phyloP scores from a whole-genome alignment of 2,329 filamentous ascomycete genomes.

The Lizonia empirigonia region DNA sequence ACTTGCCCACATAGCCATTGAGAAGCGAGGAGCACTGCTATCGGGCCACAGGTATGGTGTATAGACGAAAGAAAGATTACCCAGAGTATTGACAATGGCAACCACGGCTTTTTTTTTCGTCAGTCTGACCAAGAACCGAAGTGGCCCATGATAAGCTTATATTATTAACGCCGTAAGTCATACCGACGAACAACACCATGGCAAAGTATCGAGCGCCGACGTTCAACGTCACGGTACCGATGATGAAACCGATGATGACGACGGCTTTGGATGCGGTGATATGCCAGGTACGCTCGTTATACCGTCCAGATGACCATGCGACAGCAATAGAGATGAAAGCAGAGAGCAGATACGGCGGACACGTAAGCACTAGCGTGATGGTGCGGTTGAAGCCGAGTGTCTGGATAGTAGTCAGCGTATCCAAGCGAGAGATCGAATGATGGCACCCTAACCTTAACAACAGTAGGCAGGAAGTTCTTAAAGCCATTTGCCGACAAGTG shows the following conservation, averaged over 20 bases:
- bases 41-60: slow-evolving; percentile 26
- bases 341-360: slow-evolving; percentile 42
- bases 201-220: slow-evolving; percentile 39
- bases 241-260: slow-evolving; percentile 39
- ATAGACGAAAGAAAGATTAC: slow-evolving; percentile 46
- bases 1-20: slow-evolving; percentile 22
- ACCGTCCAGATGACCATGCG: slow-evolving; percentile 33
- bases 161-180: slow-evolving; percentile 40
- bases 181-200: slow-evolving; percentile 40
- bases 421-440: no score
- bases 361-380: slow-evolving; percentile 35
- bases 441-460: slow-evolving; percentile 4
- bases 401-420: not conserved
- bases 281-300: slow-evolving; percentile 42
- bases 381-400: slow-evolving; percentile 39
- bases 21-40: slow-evolving; percentile 15
- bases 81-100: slow-evolving; percentile 49
- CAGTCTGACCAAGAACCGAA: slow-evolving; percentile 46
- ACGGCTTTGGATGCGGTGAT: slow-evolving; percentile 34
- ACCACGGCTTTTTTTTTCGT: slow-evolving; percentile 51
- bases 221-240: slow-evolving; percentile 34
- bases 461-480: slow-evolving; percentile 16
- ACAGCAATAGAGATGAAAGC: slow-evolving; percentile 30
- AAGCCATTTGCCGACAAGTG: slow-evolving; percentile 9
- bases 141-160: slow-evolving; percentile 50